Evolutionary conservation across 192 early-diverging fungal genomes (phyloP).

Genomic region (Rhizophagus sp.): DNA sequence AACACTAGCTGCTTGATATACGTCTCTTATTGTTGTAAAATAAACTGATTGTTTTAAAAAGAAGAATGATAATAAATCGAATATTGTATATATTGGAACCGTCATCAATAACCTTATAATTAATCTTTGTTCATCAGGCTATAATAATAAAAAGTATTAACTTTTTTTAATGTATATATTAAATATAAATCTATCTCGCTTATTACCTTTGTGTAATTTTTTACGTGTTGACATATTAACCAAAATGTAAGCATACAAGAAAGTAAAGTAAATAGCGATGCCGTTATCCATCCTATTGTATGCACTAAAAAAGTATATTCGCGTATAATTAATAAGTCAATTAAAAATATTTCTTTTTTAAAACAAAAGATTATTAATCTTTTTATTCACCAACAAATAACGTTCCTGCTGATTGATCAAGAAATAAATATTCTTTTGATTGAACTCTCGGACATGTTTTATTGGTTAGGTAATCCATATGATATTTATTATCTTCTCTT

Average conservation of each 20-base stretch:
- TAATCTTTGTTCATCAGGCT: conserved; percentile 1
- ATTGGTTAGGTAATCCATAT: background rate
- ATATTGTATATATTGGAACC: conserved; percentile 2
- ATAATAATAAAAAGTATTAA: background rate
- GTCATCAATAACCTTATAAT: background rate
- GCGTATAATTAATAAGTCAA: background rate
- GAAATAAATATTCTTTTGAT: background rate
- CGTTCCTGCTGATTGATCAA: background rate
- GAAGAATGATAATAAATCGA: background rate
- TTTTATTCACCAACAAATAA: background rate
- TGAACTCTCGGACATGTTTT: background rate
- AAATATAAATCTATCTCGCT: too few species aligned
- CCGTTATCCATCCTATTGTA: background rate
- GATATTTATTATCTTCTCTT: background rate
- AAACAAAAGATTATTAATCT: background rate
- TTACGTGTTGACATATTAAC: background rate
- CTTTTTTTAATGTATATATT: background rate
- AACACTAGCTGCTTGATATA: conserved; percentile 1
- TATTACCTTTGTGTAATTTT: background rate
- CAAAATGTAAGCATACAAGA: background rate
- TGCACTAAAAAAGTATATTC: background rate
- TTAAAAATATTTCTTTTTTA: too few species aligned
- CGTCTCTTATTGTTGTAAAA: background rate
- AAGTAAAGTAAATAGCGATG: background rate
- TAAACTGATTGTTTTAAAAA: background rate